phyloP scores from a whole-genome alignment of 2,329 filamentous ascomycete species.

The Colletotrichum paranaense region DNA sequence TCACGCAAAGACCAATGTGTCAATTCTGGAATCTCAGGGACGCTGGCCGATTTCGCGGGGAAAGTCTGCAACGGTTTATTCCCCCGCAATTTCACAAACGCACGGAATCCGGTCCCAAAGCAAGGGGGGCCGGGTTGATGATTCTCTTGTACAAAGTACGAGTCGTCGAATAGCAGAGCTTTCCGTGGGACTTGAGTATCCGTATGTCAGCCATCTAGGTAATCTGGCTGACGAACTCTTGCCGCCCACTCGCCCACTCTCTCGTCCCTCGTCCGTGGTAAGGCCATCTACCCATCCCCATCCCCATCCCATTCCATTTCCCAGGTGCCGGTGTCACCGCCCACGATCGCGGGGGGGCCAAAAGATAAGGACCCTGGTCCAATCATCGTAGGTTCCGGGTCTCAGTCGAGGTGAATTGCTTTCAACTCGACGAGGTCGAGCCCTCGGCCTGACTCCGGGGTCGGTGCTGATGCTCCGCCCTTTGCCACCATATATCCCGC shows the following conservation, averaged over 20 bases:
- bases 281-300: neutral
- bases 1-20: slow-evolving; percentile 3
- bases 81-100: slow-evolving; percentile 31
- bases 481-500: slow-evolving; percentile 34
- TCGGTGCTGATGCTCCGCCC: slow-evolving; percentile 31
- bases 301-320: neutral
- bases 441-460: slow-evolving; percentile 33
- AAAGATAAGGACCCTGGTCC: slow-evolving; percentile 31
- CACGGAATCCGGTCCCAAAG: slow-evolving; percentile 15
- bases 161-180: neutral
- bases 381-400: neutral
- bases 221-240: neutral
- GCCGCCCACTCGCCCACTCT: slow-evolving; percentile 9
- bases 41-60: slow-evolving; percentile 29
- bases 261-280: neutral
- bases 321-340: slow-evolving; percentile 32
- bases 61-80: slow-evolving; percentile 32
- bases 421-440: slow-evolving; percentile 19
- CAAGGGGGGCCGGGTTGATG: neutral
- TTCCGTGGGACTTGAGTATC: neutral
- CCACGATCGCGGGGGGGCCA: slow-evolving; percentile 30
- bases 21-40: slow-evolving; percentile 26
- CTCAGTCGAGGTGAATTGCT: slow-evolving; percentile 12
- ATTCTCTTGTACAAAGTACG: neutral
- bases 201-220: neutral